phyloP scores from a whole-genome alignment of 495 filamentous ascomycete genomes.

The Aspergillus cristatus region DNA sequence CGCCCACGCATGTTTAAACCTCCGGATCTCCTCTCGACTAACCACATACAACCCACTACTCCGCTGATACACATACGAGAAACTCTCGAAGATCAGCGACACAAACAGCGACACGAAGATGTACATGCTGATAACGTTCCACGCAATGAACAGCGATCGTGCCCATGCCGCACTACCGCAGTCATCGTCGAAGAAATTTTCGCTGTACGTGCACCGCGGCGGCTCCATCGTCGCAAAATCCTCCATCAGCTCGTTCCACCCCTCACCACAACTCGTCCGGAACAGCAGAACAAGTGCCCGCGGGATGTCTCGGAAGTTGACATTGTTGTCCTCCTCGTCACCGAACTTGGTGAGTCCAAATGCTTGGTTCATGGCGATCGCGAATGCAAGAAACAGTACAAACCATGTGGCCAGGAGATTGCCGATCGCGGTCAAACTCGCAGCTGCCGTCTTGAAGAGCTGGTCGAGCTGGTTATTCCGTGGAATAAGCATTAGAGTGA shows the following conservation, averaged over 20 bases:
- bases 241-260: conserved; percentile 96
- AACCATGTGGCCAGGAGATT: conserved; percentile 97
- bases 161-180: conserved; percentile 89
- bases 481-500: conserved; percentile 87
- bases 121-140: conserved; percentile 99
- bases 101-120: conserved; percentile 98
- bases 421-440: conserved; percentile 78
- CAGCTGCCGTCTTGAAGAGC: conserved; percentile 98
- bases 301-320: conserved; percentile 90
- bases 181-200: conserved; percentile 72
- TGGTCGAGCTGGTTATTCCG: conserved; percentile 97
- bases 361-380: conserved; percentile 91
- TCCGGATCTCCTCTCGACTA: conserved; percentile 82
- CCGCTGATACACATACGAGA: conserved; percentile 97
- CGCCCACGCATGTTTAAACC: conserved; percentile 98
- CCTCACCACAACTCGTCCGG: conserved; percentile 83
- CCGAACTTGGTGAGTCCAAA: conserved; percentile 93
- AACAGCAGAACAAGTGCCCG: conserved; percentile 92
- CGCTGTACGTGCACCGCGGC: conserved; percentile 63
- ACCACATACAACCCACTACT: conserved; percentile 71
- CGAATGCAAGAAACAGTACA: conserved; percentile 90
- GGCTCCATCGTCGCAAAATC: conserved; percentile 74
- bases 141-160: conserved; percentile 78
- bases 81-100: conserved; percentile 98
- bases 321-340: conserved; percentile 58